Evolutionary conservation across 2,329 filamentous ascomycete species (phyloP), one percentile per base, ranked within the genome.

Genomic region (Penicillium brasilianum): DNA sequence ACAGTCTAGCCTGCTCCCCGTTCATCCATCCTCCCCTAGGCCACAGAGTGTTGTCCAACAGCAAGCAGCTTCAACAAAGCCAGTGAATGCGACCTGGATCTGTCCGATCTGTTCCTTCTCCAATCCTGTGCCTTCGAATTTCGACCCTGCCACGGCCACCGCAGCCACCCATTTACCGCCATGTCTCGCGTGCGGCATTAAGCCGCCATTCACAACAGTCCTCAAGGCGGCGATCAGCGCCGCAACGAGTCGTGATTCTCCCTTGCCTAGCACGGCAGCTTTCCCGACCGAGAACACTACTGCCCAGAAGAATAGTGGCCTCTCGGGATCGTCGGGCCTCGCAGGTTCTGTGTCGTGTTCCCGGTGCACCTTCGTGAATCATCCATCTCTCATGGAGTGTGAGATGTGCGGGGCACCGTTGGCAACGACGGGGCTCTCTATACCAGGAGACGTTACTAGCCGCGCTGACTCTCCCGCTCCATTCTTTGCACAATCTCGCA

Each of bases 51-150:
- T 72, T 14, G 69, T 66, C 46, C 68, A 78, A 60, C 66, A 76
- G 52, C 70, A 77, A 62, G 66, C 73, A 13, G 65, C 75, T 2
- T 66, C 78, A 22, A 70, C 77, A 3, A 74, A 70, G 66, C 79
- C 68, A 59, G 77, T 79, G 52, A 66, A 85, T 61, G 92, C 91
- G 6, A 97, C 93, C 4, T 98, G 94, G 94, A 89, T 98, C 20
- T 98, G 94, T 79, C 90, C 91, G 1, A 98, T 98, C 71, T 98
- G 94, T 82, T 94, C 91, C 68, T 96, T 96, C 73, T 94, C 93
- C 10, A 98, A 98, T 71, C 90, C 92, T 0, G 88, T 97, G 1
- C 93, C 95, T 0, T 91, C 91, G 39, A 97, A 97, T 75, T 98
- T 98, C 74, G 94, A 98, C 71, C 91, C 93, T 0, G 84, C 88